These are phyloP conservation scores for Plenodomus tracheiphilus DNA, from an alignment of 2,329 filamentous ascomycete species.

Conservation along the genomic window DNA sequence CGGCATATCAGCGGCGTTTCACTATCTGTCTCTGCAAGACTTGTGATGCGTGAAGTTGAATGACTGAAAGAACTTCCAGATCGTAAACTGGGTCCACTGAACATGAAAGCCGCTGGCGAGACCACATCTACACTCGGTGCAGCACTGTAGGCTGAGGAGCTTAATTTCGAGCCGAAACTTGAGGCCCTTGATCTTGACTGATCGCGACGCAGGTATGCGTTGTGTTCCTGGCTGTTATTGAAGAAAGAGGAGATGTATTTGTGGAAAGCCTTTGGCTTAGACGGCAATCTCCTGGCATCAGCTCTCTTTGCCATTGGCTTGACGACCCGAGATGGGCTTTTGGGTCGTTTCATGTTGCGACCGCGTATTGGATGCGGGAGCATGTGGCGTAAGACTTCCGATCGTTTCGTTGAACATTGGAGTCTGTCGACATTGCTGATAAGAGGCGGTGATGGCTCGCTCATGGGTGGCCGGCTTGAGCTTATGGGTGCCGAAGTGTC, in stretches of 20 bases:
- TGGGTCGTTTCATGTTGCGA: conserved; percentile 2
- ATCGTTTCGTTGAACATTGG: conserved; percentile 12
- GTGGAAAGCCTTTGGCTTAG: conserved; percentile 29
- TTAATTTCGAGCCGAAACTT: conserved; percentile 20
- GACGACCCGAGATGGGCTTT: conserved; percentile 7
- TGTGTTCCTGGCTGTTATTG: conserved; percentile 10
- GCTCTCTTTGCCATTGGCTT: conserved; percentile 3
- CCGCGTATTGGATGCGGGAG: conserved; percentile 21
- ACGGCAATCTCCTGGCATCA: conserved; percentile 12
- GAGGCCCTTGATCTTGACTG: conserved; percentile 22
- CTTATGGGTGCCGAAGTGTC: conserved; percentile 1
- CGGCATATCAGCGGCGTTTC: conserved; percentile 13
- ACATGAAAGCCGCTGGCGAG: conserved; percentile 36
- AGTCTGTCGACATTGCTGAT: not conserved
- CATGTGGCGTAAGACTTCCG: conserved; percentile 29
- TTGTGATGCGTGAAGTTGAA: conserved; percentile 23
- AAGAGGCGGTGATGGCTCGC: not conserved
- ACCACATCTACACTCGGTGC: conserved; percentile 38
- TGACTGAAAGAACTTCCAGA: conserved; percentile 28
- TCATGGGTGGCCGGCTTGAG: not conserved
- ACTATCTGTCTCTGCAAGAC: conserved; percentile 18
- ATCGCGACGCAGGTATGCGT: conserved; percentile 3
- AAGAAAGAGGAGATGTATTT: conserved; percentile 35
- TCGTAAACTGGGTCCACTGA: conserved; percentile 37
- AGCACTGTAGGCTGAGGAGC: conserved; percentile 23